Base-by-base conservation (phyloP, 495 filamentous ascomycete genomes). In the Neurospora sublineolata region DNA sequence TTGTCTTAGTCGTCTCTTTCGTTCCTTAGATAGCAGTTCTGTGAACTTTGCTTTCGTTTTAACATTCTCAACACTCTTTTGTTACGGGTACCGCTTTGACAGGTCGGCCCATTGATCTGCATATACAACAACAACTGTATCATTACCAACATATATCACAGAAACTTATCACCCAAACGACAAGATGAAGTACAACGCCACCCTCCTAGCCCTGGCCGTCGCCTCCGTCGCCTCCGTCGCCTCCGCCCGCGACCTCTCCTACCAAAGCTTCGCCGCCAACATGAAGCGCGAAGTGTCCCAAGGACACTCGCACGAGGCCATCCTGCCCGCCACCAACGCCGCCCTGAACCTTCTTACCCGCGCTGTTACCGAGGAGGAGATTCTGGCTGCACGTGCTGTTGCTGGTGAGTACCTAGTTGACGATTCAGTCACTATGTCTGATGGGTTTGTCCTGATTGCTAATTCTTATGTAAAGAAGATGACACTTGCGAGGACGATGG, bases 221-320 rank as follows among this genome's bases (percentile, higher is more conserved):
- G 52, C 52, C 52, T 76, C 77, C 74, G 68, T 77, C 27, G 76
- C 77, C 64, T 76, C 76, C 52, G 78, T 77, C 36, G 77, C 77
- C 68, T 77, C 76, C 41, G 78, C 77, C 73, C 78, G 77, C 68
- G 76, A 79, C 68, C 46, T 75, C 37, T 39, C 73, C 74, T 80
- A 78, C 77, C 73, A 72, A 46, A 80, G 77, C 78, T 70, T 77
- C 69, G 73, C 76, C 70, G 83, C 76, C 69, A 83, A 33, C 33
- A 33, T 33, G 33, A 33, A 80, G 75, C 85, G 86, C 67, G 86
- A 88, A 79, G 87, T 88, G 64, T 85, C 87, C 75, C 86, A 85
- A 80, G 89, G 90, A 77, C 87, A 90, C 78, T 88, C 88, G 6
- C 89, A 91, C 82, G 78, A 88, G 75, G 81, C 81, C 70, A 83